Conservation (phyloP, 2,329 filamentous ascomycete genomes). For the Penicillium crustosum region DNA sequence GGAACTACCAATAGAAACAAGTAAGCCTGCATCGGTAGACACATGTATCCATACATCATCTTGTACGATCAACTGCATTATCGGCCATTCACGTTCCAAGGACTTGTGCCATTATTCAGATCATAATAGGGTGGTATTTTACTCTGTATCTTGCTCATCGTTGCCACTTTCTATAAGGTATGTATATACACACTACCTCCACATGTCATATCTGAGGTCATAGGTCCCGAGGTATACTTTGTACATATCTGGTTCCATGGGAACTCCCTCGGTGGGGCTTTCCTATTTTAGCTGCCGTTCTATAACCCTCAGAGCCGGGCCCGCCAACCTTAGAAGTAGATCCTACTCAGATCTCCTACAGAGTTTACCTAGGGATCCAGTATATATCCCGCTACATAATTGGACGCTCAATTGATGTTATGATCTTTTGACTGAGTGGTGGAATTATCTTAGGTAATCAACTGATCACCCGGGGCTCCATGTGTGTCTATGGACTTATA, state of each 20-base stretch:
- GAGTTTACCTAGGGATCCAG: too few relatives aligned
- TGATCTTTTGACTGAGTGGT: neutral
- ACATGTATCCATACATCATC: neutral
- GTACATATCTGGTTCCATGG: neutral
- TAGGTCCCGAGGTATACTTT: neutral
- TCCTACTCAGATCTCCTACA: neutral
- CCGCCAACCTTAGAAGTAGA: neutral
- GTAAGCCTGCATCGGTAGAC: neutral
- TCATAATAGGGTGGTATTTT: neutral
- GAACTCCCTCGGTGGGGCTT: neutral
- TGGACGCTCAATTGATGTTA: neutral
- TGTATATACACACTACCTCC: neutral
- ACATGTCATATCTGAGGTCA: neutral
- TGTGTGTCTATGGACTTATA: neutral
- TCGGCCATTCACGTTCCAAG: neutral
- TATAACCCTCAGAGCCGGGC: neutral
- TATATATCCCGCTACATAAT: neutral
- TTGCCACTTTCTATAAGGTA: too few relatives aligned
- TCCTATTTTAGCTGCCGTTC: neutral
- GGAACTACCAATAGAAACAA: conserved; percentile 7
- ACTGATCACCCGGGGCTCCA: neutral
- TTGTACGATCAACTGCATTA: neutral
- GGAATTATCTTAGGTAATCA: neutral
- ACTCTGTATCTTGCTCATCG: too few relatives aligned
- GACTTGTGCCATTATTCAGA: neutral